Percentiles rank a stretch among this genome's conserved stretches.
phyloP scores from a whole-genome alignment of 2,329 filamentous ascomycete species.

The Arthrobotrys conoides region DNA sequence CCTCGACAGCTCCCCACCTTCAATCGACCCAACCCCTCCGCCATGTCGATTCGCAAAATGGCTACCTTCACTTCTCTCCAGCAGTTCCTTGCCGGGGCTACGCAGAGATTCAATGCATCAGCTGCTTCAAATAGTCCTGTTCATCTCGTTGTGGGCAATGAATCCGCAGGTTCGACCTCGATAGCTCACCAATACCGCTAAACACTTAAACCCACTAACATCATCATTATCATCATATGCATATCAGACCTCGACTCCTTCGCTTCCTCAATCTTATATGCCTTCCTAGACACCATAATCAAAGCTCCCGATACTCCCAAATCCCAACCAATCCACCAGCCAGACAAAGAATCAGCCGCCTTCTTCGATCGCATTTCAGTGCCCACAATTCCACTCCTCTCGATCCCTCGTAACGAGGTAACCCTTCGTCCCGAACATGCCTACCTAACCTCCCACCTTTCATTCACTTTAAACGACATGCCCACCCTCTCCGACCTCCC shows the following conservation, averaged over 20 bases:
- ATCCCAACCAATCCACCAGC: conserved; percentile 69
- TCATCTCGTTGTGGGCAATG: conserved; percentile 77
- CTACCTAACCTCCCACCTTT: conserved; percentile 73
- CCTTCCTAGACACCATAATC: conserved; percentile 74
- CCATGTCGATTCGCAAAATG: conserved; percentile 45
- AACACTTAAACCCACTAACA: neutral
- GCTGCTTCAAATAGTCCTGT: conserved; percentile 67
- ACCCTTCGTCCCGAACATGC: conserved; percentile 80
- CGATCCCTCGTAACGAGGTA: conserved; percentile 78
- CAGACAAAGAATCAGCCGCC: conserved; percentile 3
- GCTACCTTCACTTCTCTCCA: conserved; percentile 38
- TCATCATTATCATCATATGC: neutral
- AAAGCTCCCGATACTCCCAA: neutral
- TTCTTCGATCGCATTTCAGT: conserved; percentile 66
- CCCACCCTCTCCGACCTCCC: conserved; percentile 76
- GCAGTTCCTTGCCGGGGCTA: conserved; percentile 45
- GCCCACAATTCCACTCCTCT: conserved; percentile 80
- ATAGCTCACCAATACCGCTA: neutral
- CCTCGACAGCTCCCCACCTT: conserved; percentile 1
- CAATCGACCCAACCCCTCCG: neutral
- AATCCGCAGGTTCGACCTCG: conserved; percentile 74
- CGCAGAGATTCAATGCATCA: conserved; percentile 18
- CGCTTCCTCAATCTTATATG: conserved; percentile 79
- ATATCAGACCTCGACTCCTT: conserved; percentile 82
- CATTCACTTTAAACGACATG: conserved; percentile 74